A percentile compares a stretch with the other conserved stretches of the same genome.
These are phyloP conservation scores for Starmerella potacharoeniae DNA, from an alignment of 805 yeast species.

Conservation along the genomic window DNA sequence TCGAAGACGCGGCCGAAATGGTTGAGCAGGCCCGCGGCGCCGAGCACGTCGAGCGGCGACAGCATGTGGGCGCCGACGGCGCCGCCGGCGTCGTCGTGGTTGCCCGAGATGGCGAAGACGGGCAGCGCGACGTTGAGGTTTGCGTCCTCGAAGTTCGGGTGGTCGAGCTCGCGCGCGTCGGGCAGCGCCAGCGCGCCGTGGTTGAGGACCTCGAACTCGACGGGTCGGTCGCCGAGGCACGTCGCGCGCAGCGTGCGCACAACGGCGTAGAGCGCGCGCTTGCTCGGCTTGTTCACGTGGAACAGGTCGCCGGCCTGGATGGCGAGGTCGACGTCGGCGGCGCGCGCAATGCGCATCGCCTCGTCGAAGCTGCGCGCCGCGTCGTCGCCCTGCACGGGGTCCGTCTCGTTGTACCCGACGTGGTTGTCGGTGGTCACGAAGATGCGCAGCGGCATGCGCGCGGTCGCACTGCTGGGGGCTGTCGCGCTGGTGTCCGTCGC, in stretches of 20 bases:
- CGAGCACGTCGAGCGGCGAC: constrained; percentile 75
- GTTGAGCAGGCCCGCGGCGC: constrained; percentile 72
- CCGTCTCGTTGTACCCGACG: constrained; percentile 84
- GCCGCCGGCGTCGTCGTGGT: constrained; percentile 95
- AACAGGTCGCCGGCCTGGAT: constrained; percentile 89
- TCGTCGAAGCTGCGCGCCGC: constrained; percentile 82
- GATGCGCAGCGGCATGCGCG: constrained; percentile 29
- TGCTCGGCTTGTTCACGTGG: constrained; percentile 79
- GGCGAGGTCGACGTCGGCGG: constrained; percentile 67
- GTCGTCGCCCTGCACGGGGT: constrained; percentile 83
- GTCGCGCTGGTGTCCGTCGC: too few relatives aligned
- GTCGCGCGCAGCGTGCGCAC: constrained; percentile 54
- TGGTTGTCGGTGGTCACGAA: constrained; percentile 91
- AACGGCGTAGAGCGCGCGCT: constrained; percentile 76
- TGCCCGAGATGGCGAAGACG: constrained; percentile 84
- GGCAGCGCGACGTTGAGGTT: constrained; percentile 83
- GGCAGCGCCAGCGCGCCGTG: constrained; percentile 54
- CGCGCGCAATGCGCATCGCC: constrained; percentile 57
- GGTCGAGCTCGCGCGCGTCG: constrained; percentile 45
- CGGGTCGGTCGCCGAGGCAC: constrained; percentile 79
- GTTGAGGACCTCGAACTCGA: constrained; percentile 70
- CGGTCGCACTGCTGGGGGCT: too few relatives aligned
- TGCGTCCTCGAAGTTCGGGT: constrained; percentile 82
- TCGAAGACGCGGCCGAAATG: constrained; percentile 78
- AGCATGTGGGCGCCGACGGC: constrained; percentile 36